Percentiles rank a stretch among this genome's conserved stretches.
Conservation (phyloP, 177 flowering plant species). For the Telopea speciosissima region DNA sequence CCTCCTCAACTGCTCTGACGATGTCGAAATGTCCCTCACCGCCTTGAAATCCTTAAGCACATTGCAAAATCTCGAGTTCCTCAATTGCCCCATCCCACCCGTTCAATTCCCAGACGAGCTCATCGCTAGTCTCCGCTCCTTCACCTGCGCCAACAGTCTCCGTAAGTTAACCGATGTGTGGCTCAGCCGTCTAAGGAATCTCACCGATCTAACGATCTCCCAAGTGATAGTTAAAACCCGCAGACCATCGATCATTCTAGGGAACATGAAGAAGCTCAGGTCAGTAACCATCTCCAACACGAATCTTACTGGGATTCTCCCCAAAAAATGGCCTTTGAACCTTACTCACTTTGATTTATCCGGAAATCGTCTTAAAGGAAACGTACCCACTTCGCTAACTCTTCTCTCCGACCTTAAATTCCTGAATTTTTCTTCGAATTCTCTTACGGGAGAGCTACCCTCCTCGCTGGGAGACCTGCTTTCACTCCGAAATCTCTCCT, state of each 20-base stretch:
- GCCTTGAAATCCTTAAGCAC: constrained; percentile 75
- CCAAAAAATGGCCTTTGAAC: constrained; percentile 48
- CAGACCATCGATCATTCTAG: constrained; percentile 60
- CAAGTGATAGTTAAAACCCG: constrained; percentile 41
- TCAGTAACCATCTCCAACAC: constrained; percentile 60
- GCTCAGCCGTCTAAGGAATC: constrained; percentile 50
- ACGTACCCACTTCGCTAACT: constrained; percentile 53
- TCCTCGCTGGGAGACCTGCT: constrained; percentile 51
- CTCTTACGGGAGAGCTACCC: constrained; percentile 59
- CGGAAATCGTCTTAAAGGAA: constrained; percentile 53
- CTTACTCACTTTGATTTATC: constrained; percentile 71
- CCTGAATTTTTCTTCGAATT: constrained; percentile 61
- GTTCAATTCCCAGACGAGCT: constrained; percentile 60
- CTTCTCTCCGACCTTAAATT: constrained; percentile 40
- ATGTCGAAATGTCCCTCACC: constrained; percentile 56
- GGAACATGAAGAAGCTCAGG: constrained; percentile 41
- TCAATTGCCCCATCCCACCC: constrained; percentile 61
- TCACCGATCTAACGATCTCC: constrained; percentile 64
- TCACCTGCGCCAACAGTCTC: constrained; percentile 58
- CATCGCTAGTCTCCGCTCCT: constrained; percentile 50
- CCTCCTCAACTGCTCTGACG: constrained; percentile 79
- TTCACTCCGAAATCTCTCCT: constrained; percentile 49
- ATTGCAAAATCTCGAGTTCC: constrained; percentile 46
- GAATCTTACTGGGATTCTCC: constrained; percentile 61
- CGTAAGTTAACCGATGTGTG: constrained; percentile 62